phyloP scores from a whole-genome alignment of 78 protist species.

The Monocercomonoides exilis region DNA sequence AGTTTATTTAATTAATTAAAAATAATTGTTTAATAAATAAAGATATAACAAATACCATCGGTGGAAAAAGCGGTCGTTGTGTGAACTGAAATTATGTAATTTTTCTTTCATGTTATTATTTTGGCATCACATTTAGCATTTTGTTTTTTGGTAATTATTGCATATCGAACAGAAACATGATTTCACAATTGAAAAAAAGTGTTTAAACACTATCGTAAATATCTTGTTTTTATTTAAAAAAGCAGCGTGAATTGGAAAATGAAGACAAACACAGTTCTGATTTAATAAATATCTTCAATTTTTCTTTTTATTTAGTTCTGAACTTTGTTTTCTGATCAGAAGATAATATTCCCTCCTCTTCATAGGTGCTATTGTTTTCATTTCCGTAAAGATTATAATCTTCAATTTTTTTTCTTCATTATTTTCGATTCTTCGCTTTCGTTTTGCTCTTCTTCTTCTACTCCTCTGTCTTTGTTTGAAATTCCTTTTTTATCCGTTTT shows the following conservation, averaged over 20 bases:
- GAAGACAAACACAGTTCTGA: too few species aligned
- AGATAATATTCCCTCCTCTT: background rate
- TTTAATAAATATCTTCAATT: background rate
- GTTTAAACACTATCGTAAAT: background rate
- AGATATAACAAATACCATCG: too few species aligned
- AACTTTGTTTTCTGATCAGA: background rate
- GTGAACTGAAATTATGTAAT: too few species aligned
- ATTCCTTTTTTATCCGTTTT: background rate
- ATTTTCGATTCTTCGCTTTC: background rate
- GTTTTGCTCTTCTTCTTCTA: too few species aligned
- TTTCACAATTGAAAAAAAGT: background rate
- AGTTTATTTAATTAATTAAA: background rate
- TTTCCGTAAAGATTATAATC: background rate
- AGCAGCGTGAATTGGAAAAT: background rate
- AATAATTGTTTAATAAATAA: background rate
- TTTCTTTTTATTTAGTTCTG: background rate
- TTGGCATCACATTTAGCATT: too few species aligned
- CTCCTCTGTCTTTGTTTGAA: too few species aligned
- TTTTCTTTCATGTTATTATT: too few species aligned
- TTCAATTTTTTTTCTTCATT: background rate
- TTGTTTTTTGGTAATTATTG: too few species aligned
- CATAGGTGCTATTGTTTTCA: too few species aligned
- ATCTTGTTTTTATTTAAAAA: background rate
- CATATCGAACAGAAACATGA: background rate
- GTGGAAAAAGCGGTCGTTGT: too few species aligned